Evolutionary conservation across 768 basidiomycete species (phyloP).

Genomic region (Cyclocybe cylindracea): DNA sequence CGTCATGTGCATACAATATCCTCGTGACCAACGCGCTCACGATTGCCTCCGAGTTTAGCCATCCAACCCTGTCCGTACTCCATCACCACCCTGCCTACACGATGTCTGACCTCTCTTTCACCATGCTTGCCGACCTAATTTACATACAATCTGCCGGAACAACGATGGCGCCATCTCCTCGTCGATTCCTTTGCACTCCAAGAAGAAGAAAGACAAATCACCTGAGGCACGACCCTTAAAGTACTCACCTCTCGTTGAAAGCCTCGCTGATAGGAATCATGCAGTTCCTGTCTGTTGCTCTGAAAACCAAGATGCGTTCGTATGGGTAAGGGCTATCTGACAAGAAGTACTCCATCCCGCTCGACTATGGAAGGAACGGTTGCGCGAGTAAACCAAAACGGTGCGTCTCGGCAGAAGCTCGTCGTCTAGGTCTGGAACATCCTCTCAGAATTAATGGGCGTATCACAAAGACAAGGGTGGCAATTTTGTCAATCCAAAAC

Average conservation of each 20-base stretch:
- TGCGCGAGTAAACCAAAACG: conserved; percentile 38
- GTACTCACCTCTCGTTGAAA: not conserved
- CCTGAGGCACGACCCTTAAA: conserved; percentile 44
- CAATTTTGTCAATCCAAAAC: conserved; percentile 45
- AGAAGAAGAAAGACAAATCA: conserved; percentile 60
- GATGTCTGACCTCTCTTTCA: conserved; percentile 37
- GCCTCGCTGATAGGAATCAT: not conserved
- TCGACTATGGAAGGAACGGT: conserved; percentile 55
- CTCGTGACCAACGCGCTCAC: no score
- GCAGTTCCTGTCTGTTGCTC: conserved; percentile 56
- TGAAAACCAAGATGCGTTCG: no score
- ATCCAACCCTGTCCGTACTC: no score
- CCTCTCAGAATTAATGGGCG: conserved; percentile 8
- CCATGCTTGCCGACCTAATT: conserved; percentile 66
- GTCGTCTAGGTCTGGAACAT: not conserved
- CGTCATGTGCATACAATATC: no score
- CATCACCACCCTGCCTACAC: not conserved
- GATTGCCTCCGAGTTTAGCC: no score
- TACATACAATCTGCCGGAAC: conserved; percentile 48
- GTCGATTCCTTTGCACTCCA: conserved; percentile 29
- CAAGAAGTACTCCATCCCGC: conserved; percentile 47
- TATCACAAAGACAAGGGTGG: conserved; percentile 51
- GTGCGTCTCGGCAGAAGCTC: conserved; percentile 4
- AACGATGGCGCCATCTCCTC: conserved; percentile 48
- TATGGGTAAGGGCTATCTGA: conserved; percentile 70